Evolutionary conservation across 2,329 filamentous ascomycete species (phyloP), one percentile per base, ranked within the genome.

Genomic region (Neurospora sp.): DNA sequence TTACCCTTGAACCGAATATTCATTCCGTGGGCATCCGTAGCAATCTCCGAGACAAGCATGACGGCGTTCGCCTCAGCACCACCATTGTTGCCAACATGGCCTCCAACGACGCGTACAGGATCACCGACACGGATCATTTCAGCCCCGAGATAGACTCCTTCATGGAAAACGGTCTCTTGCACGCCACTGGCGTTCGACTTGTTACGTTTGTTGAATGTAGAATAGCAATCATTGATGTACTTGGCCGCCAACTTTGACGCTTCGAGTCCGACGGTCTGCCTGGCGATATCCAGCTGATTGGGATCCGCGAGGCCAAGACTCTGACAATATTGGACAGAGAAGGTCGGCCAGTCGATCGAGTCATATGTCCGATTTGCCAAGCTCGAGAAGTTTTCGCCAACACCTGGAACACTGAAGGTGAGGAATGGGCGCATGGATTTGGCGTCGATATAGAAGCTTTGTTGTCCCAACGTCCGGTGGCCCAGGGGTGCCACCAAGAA

Each of bases 241-340:
- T 77, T 76, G 10, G 79, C 79, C 10, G 78, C 78, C 71, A 80
- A 74, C 75, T 81, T 81, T 66, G 77, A 78, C n/a, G 78, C 78
- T 67, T 81, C 79, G 43, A 81, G 77, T n/a, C 76, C 75, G 19
- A 79, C 68, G 2, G 74, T 40, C 71, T 78, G 76, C 57, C 72
- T 69, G 65, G 71, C 71, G 57, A 70, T 66, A n/a, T 62, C 66
- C 10, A 70, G 71, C 62, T 73, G 72, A 10, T 65, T 39, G 1
- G 68, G 70, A 41, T 73, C 69, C 15, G 74, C 69, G 12, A 62
- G 28, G 23, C 52, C 52, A 28, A 62, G 6, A 73, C 72, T 4
- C 74, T 67, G 38, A 74, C 36, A 62, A 19, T 73, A 72, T 37
- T 73, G 72, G 10, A 67, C 65, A 5, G 74, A 71, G 28, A 77